Evolutionary conservation across 2,329 filamentous ascomycete species (phyloP).

Genomic region (Penicillium nordicum): DNA sequence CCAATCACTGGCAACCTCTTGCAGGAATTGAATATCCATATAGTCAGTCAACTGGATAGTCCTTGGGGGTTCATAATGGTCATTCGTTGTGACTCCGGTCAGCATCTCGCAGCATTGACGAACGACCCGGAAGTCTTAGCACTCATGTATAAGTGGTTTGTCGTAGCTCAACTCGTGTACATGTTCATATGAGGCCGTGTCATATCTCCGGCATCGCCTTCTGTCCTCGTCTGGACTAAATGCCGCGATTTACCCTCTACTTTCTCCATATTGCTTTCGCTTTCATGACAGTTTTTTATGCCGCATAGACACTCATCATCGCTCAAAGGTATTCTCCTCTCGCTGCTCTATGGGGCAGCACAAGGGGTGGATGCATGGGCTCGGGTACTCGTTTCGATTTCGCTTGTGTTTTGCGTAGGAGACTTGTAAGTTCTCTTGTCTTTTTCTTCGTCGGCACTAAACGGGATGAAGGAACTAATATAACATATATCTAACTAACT

Average conservation of each 20-base stretch:
- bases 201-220: neutral
- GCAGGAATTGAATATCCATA: neutral
- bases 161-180: neutral
- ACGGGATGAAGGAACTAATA: neutral
- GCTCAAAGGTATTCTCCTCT: neutral
- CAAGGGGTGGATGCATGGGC: neutral
- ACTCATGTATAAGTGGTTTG: neutral
- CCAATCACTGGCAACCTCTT: too few species aligned
- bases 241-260: neutral
- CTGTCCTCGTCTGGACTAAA: neutral
- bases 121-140: neutral
- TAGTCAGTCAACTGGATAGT: neutral
- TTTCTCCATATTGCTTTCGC: neutral
- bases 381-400: neutral
- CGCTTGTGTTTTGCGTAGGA: neutral
- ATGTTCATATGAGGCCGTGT: neutral
- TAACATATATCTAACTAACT: too few species aligned
- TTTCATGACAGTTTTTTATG: neutral
- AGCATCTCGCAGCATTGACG: neutral
- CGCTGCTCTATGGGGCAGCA: neutral
- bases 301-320: neutral
- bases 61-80: neutral
- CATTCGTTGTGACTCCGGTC: neutral
- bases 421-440: neutral
- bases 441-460: neutral